Evolutionary conservation across 805 yeast genomes (phyloP).

Genomic region (Blastobotrys attinorum): DNA sequence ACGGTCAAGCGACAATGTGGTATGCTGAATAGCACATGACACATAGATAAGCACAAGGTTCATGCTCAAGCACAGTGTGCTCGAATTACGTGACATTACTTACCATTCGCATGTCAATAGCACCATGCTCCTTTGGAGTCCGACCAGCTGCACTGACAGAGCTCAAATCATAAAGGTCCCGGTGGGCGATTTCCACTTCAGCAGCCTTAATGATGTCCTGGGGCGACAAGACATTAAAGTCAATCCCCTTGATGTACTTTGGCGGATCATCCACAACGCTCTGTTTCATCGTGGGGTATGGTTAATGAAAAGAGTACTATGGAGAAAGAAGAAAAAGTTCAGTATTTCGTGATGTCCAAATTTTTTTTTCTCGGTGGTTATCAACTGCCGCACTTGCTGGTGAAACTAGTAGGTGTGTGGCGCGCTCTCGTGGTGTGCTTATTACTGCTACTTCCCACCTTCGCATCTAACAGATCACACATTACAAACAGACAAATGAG

Average conservation of each 20-base stretch:
- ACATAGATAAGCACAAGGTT: too few species aligned
- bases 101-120: constrained; percentile 78
- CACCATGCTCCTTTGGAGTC: constrained; percentile 75
- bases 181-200: constrained; percentile 85
- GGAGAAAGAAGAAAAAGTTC: background rate
- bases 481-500: background rate
- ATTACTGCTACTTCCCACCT: too few species aligned
- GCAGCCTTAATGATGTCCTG: constrained; percentile 88
- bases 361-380: too few species aligned
- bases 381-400: too few species aligned
- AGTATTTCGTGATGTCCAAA: background rate
- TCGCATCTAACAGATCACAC: too few species aligned
- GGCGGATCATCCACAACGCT: constrained; percentile 69
- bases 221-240: constrained; percentile 89
- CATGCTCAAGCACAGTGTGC: too few species aligned
- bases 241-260: constrained; percentile 80
- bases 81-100: background rate
- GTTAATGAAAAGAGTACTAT: background rate
- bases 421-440: too few species aligned
- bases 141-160: too few species aligned
- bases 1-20: too few species aligned
- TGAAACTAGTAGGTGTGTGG: too few species aligned
- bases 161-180: constrained; percentile 88
- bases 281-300: constrained; percentile 29
- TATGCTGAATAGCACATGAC: too few species aligned